phyloP scores from a whole-genome alignment of 2,329 filamentous ascomycete species.

The Penicillium sp. region DNA sequence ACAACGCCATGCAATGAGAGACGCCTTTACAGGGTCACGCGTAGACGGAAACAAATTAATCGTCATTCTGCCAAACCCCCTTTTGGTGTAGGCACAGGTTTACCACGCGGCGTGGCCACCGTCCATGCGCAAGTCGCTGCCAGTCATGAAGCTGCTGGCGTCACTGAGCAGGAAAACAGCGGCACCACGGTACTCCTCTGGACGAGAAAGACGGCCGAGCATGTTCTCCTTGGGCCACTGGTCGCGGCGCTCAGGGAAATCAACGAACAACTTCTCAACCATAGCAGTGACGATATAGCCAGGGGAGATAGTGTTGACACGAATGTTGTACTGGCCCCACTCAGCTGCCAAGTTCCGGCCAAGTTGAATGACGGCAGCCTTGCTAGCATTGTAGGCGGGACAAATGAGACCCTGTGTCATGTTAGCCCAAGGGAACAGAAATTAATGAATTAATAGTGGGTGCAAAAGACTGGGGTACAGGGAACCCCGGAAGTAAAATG shows the following conservation, averaged over 20 bases:
- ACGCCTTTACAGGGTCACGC: slow-evolving; percentile 10
- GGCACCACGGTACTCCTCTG: slow-evolving; percentile 66
- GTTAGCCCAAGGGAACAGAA: neutral
- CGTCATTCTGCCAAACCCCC: slow-evolving; percentile 1
- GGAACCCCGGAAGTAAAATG: neutral
- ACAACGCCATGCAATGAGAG: slow-evolving; percentile 25
- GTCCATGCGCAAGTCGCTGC: slow-evolving; percentile 55
- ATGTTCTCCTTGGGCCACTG: slow-evolving; percentile 85
- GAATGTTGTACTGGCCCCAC: slow-evolving; percentile 50
- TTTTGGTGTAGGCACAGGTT: neutral
- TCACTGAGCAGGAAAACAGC: slow-evolving; percentile 50
- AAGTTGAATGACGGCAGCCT: slow-evolving; percentile 50
- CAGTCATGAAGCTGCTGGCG: slow-evolving; percentile 57
- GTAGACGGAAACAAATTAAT: slow-evolving; percentile 1
- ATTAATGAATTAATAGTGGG: neutral
- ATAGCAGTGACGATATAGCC: slow-evolving; percentile 50
- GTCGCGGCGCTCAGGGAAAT: slow-evolving; percentile 77
- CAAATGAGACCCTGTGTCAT: slow-evolving; percentile 46
- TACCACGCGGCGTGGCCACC: slow-evolving; percentile 58
- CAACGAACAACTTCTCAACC: slow-evolving; percentile 46
- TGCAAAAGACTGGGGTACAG: neutral
- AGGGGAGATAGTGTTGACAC: slow-evolving; percentile 51
- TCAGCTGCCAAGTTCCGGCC: slow-evolving; percentile 49
- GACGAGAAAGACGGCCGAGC: slow-evolving; percentile 67
- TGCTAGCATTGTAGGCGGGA: slow-evolving; percentile 51